Conservation (phyloP, 116 monocot genomes). For the Zostera marina region DNA sequence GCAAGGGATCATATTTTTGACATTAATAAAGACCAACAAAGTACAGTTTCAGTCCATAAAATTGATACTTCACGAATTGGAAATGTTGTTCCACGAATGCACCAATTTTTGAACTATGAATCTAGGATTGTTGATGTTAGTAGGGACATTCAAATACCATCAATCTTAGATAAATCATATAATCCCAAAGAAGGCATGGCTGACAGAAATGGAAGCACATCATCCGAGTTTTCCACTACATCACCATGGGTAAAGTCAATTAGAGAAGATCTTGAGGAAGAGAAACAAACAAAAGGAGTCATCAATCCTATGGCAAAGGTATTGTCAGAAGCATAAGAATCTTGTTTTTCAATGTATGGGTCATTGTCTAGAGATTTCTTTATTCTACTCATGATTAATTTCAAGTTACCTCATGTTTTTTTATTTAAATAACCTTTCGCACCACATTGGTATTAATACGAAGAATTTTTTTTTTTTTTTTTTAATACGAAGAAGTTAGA, state of each 20-base stretch:
- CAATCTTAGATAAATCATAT: conserved; percentile 15
- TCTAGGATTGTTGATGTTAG: conserved; percentile 1
- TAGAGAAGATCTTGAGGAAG: conserved; percentile 10
- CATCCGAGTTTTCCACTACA: conserved; percentile 13
- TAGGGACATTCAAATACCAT: conserved; percentile 1
- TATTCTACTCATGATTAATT: too few relatives aligned
- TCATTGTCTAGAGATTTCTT: too few relatives aligned
- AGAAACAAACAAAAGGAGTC: conserved; percentile 13
- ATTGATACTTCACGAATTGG: conserved; percentile 1
- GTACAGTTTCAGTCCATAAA: neutral
- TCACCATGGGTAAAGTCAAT: conserved; percentile 13
- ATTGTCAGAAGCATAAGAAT: too few relatives aligned
- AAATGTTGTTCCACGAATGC: neutral
- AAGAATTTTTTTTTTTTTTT: too few relatives aligned
- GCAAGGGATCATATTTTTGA: conserved; percentile 8
- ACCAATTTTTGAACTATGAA: neutral
- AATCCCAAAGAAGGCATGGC: conserved; percentile 37
- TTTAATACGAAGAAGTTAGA: too few relatives aligned
- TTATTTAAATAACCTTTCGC: too few relatives aligned
- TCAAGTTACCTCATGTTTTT: too few relatives aligned
- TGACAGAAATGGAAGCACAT: conserved; percentile 15
- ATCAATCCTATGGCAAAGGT: neutral
- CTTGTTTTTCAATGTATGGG: too few relatives aligned
- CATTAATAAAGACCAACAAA: neutral
- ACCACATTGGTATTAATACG: too few relatives aligned